These are phyloP conservation scores for Verruconis gallopava DNA, from an alignment of 2,329 filamentous ascomycete species.

Conservation along the genomic window DNA sequence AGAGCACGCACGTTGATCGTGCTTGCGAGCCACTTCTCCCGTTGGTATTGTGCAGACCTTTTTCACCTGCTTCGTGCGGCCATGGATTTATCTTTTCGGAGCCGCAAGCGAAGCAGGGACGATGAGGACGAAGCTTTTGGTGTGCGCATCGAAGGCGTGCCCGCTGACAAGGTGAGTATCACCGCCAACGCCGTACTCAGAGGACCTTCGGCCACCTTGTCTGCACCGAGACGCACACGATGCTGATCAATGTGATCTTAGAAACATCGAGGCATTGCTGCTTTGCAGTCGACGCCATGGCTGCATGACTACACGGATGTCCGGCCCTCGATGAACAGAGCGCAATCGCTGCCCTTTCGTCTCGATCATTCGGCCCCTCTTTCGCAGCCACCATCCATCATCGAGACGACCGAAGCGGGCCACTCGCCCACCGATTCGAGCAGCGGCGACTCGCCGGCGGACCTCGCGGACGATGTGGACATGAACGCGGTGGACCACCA, in stretches of 20 bases:
- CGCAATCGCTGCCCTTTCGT: conserved; percentile 8
- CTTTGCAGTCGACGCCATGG: neutral
- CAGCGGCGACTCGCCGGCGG: conserved; percentile 6
- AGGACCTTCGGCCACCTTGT: neutral
- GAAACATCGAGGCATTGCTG: conserved; percentile 4
- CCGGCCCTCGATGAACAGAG: conserved; percentile 3
- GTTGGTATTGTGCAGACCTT: neutral
- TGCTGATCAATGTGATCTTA: neutral
- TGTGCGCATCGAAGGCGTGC: neutral
- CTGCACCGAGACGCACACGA: neutral
- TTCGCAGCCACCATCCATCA: neutral
- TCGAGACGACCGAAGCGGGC: conserved; percentile 2
- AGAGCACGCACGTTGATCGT: neutral
- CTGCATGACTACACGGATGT: conserved; percentile 1
- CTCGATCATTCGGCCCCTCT: neutral
- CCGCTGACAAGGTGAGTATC: conserved; percentile 6
- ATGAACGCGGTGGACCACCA: conserved; percentile 25
- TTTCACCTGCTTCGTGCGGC: too few relatives aligned
- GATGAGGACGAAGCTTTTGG: conserved; percentile 6
- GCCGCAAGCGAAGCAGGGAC: conserved; percentile 6
- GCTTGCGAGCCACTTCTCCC: neutral
- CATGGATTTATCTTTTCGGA: neutral
- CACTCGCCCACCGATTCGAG: conserved; percentile 1
- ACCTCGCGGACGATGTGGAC: conserved; percentile 16
- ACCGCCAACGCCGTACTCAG: neutral